These are phyloP conservation scores for Chlorella sp. DNA, from an alignment of 139 green algal species.

Conservation along the genomic window DNA sequence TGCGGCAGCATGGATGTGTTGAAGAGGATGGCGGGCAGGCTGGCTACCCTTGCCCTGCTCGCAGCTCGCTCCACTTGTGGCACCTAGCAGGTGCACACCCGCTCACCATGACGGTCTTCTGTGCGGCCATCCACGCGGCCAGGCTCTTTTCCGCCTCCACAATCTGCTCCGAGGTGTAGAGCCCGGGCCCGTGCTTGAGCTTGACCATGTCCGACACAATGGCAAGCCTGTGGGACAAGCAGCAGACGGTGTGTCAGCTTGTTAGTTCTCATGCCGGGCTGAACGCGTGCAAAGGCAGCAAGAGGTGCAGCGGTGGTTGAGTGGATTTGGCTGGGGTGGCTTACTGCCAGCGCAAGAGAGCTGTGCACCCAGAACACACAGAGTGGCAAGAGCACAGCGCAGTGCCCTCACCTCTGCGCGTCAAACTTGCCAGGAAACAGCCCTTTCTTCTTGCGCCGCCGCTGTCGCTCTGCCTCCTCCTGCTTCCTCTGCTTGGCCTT, in stretches of 20 bases:
- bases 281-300: not conserved
- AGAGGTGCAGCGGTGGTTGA: not conserved
- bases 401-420: constrained; percentile 1
- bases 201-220: constrained; percentile 1
- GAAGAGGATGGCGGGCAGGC: no score
- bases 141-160: constrained; percentile 8
- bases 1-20: no score
- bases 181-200: not conserved
- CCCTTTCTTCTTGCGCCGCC: not conserved
- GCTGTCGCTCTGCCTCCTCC: not conserved
- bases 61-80: no score
- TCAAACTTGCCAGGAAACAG: constrained; percentile 4
- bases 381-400: not conserved
- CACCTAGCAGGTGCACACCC: no score
- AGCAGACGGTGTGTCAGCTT: not conserved
- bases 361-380: not conserved
- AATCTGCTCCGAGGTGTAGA: constrained; percentile 1
- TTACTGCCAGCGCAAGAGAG: no score
- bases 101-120: not conserved
- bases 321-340: no score
- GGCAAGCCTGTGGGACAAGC: not conserved
- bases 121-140: constrained; percentile 2
- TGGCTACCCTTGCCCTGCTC: no score
- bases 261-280: not conserved
- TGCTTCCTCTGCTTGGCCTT: not conserved